A percentile compares a stretch with the other conserved stretches of the same genome.
These are phyloP conservation scores for Albizia julibrissin DNA, from an alignment of 306 rosid species.

Conservation along the genomic window DNA sequence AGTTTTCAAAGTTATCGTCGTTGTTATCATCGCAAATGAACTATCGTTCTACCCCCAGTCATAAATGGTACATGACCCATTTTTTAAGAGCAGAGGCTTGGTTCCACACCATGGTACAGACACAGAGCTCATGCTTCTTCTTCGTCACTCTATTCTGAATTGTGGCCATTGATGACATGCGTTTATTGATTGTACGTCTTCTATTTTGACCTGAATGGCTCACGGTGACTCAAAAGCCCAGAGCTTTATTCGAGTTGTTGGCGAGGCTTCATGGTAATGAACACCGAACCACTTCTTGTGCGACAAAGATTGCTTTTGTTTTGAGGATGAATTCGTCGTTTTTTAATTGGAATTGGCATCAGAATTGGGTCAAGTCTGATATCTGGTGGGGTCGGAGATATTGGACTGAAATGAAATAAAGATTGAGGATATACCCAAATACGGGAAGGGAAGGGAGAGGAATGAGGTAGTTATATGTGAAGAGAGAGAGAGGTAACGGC, in stretches of 20 bases:
- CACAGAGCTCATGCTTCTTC: slow-evolving; percentile 78
- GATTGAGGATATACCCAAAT: too few species aligned
- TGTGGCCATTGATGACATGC: slow-evolving; percentile 69
- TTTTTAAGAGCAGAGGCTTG: slow-evolving; percentile 78
- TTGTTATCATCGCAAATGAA: slow-evolving; percentile 91
- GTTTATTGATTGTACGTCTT: slow-evolving; percentile 35
- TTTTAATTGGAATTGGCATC: too few species aligned
- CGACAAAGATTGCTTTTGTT: too few species aligned
- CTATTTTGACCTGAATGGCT: slow-evolving; percentile 40
- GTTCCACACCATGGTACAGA: slow-evolving; percentile 94
- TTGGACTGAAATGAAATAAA: too few species aligned
- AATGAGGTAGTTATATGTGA: too few species aligned
- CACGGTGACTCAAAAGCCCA: slow-evolving; percentile 65
- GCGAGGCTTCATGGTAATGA: slow-evolving; percentile 62
- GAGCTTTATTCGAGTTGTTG: slow-evolving; percentile 46
- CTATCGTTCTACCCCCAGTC: slow-evolving; percentile 94
- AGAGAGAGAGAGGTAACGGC: too few species aligned
- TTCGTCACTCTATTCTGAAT: slow-evolving; percentile 26
- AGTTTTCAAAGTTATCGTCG: slow-evolving; percentile 69
- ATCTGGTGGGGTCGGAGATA: too few species aligned
- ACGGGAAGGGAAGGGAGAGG: too few species aligned
- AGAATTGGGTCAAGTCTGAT: too few species aligned
- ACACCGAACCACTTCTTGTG: too few species aligned
- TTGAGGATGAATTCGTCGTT: too few species aligned
- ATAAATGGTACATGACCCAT: slow-evolving; percentile 89